Conservation (phyloP, 2,329 filamentous ascomycete species). For the Venturia oleaginea region DNA sequence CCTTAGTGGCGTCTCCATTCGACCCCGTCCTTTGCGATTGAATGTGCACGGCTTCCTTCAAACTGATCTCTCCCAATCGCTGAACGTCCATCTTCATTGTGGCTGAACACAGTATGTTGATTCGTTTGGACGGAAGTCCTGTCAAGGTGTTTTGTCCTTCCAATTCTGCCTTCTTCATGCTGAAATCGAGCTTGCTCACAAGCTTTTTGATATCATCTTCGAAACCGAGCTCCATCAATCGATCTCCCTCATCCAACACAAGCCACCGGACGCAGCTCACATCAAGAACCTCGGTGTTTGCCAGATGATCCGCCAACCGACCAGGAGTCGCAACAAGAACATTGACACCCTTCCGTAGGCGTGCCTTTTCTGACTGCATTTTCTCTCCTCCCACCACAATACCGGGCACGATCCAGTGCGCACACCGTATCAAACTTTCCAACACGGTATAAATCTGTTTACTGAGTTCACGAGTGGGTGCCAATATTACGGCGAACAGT, state of each 20-base stretch:
- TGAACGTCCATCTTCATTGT: slow-evolving; percentile 98
- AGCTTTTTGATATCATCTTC: slow-evolving; percentile 89
- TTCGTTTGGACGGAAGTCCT: slow-evolving; percentile 63
- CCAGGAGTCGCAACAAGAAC: slow-evolving; percentile 93
- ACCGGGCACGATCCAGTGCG: slow-evolving; percentile 88
- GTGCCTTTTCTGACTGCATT: slow-evolving; percentile 81
- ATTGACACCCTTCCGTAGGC: slow-evolving; percentile 86
- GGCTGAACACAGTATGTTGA: slow-evolving; percentile 87
- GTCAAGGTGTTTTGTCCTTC: slow-evolving; percentile 36
- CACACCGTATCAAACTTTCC: slow-evolving; percentile 76
- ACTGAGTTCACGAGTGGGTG: slow-evolving; percentile 86
- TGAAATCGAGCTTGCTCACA: slow-evolving; percentile 64
- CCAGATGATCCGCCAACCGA: slow-evolving; percentile 79
- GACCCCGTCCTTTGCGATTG: slow-evolving; percentile 53
- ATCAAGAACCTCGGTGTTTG: slow-evolving; percentile 83
- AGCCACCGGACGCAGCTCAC: slow-evolving; percentile 88
- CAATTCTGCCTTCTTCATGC: slow-evolving; percentile 20
- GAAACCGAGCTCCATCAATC: slow-evolving; percentile 97
- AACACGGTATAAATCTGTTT: slow-evolving; percentile 87
- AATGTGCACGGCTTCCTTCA: slow-evolving; percentile 86
- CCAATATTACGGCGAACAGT: slow-evolving; percentile 86
- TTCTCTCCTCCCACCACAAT: slow-evolving; percentile 68
- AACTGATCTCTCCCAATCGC: slow-evolving; percentile 83
- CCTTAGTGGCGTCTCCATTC: slow-evolving; percentile 37
- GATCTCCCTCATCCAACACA: slow-evolving; percentile 89